Evolutionary conservation across 2,329 filamentous ascomycete species (phyloP).

Genomic region (Zarea fungicola): DNA sequence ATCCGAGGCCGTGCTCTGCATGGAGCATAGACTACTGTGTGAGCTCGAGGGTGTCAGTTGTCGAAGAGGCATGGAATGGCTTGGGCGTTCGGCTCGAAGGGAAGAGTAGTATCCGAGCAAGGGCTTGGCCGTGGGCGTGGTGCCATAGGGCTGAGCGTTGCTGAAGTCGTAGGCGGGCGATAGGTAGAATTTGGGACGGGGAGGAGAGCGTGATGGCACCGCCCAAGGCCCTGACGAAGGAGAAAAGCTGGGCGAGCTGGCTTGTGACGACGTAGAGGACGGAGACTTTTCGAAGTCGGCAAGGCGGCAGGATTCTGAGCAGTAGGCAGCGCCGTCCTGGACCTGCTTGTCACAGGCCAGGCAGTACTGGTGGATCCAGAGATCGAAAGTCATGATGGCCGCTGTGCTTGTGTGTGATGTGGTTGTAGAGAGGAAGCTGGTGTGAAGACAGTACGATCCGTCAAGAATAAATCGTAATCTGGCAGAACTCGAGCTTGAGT

Average conservation of each 20-base stretch:
- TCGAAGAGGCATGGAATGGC: conserved; percentile 25
- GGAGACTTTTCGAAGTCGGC: conserved; percentile 74
- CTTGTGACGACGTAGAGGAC: conserved; percentile 50
- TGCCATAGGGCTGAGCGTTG: conserved; percentile 54
- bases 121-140: conserved; percentile 38
- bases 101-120: conserved; percentile 23
- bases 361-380: conserved; percentile 89
- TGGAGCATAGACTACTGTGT: conserved; percentile 76
- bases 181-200: conserved; percentile 55
- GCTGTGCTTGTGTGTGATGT: conserved; percentile 17
- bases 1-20: conserved; percentile 56
- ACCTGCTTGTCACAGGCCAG: conserved; percentile 77
- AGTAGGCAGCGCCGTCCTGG: conserved; percentile 77
- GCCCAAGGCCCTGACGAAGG: conserved; percentile 48
- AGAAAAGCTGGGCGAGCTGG: conserved; percentile 51
- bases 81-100: conserved; percentile 21
- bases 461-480: background rate
- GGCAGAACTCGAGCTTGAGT: no score
- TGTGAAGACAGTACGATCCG: background rate
- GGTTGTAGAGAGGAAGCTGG: background rate
- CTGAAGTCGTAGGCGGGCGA: conserved; percentile 72
- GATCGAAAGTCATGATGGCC: conserved; percentile 48
- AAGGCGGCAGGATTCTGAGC: conserved; percentile 85
- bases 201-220: conserved; percentile 22
- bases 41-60: conserved; percentile 68